Evolutionary conservation across 441 rosid species (phyloP), one percentile per base, ranked within the genome.

Genomic region (Francoa sonchifolia): DNA sequence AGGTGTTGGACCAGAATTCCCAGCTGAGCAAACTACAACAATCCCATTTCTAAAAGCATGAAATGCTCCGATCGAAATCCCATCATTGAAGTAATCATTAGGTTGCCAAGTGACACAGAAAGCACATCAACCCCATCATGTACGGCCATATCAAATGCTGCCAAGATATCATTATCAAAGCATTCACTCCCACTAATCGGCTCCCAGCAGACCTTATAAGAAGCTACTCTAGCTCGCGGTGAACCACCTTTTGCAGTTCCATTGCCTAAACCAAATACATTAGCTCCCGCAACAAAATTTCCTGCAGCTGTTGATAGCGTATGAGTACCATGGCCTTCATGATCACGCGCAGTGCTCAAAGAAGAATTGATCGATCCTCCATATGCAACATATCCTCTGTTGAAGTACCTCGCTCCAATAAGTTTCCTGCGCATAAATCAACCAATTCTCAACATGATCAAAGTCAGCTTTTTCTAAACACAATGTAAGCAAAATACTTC

Each of bases 211-310:
- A 74, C 89, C 55, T 81, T 85, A 66, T 85, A 85, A 1, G 89
- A 72, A 2, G 90, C 94, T 6, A 82, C 80, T 32, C 87, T 58
- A 0, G 96, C 80, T 3, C 63, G 59, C 0, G 96, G 96, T 0
- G 89, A 79, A 1, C 94, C 96, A n/a, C 95, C 95, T 46, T 72
- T 78, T 0, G 82, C 80, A 0, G 80, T 78, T 21, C 93, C 93
- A 18, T 57, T 52, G 23, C 87, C 90, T 8, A 57, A 66, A 19
- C 82, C 82, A 0, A 72, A 52, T 27, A 74, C 58, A 44, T 51
- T 72, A 3, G 73, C 87, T 0, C 62, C 67, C 1, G 68, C 26
- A 0, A 79, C 94, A 7, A 74, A 74, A 37, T 54, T 50, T 6
- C 94, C 93, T 0, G 63, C 94, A 1, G 93, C 84, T 5, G 87